Evolutionary conservation across 2,329 filamentous ascomycete genomes (phyloP).

Genomic region (Penicillium vulpinum): DNA sequence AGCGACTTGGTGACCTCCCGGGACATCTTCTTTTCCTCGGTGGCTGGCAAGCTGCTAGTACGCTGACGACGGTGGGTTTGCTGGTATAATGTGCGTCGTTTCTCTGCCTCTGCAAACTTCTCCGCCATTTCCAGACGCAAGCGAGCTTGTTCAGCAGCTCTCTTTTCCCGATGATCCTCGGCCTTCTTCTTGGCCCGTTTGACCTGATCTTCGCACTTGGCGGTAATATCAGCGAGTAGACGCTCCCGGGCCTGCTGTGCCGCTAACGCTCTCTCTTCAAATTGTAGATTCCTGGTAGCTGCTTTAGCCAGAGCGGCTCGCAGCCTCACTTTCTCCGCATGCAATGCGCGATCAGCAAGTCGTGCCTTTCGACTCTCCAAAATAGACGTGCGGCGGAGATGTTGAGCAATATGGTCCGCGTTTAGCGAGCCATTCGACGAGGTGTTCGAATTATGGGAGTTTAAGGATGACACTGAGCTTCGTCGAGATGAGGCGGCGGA

Average conservation of each 20-base stretch:
- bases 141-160: slow-evolving; percentile 61
- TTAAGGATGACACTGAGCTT: slow-evolving; percentile 64
- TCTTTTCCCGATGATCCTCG: slow-evolving; percentile 64
- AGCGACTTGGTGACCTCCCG: slow-evolving; percentile 40
- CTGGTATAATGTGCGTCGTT: slow-evolving; percentile 52
- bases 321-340: slow-evolving; percentile 65
- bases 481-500: slow-evolving; percentile 64
- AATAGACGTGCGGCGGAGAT: slow-evolving; percentile 65
- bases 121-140: slow-evolving; percentile 64
- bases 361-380: slow-evolving; percentile 64
- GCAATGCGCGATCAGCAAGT: slow-evolving; percentile 63
- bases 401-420: slow-evolving; percentile 63
- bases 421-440: slow-evolving; percentile 52
- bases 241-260: slow-evolving; percentile 65
- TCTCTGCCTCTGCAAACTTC: slow-evolving; percentile 64
- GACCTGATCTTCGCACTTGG: slow-evolving; percentile 66
- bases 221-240: slow-evolving; percentile 63
- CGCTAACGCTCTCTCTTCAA: slow-evolving; percentile 63
- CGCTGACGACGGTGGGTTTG: slow-evolving; percentile 52
- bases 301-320: slow-evolving; percentile 64
- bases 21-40: slow-evolving; percentile 46
- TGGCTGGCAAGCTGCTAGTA: slow-evolving; percentile 52
- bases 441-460: slow-evolving; percentile 60
- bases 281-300: slow-evolving; percentile 56
- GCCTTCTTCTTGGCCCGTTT: slow-evolving; percentile 65